Conservation (phyloP, 768 basidiomycete genomes). For the Rubroboletus satanas region DNA sequence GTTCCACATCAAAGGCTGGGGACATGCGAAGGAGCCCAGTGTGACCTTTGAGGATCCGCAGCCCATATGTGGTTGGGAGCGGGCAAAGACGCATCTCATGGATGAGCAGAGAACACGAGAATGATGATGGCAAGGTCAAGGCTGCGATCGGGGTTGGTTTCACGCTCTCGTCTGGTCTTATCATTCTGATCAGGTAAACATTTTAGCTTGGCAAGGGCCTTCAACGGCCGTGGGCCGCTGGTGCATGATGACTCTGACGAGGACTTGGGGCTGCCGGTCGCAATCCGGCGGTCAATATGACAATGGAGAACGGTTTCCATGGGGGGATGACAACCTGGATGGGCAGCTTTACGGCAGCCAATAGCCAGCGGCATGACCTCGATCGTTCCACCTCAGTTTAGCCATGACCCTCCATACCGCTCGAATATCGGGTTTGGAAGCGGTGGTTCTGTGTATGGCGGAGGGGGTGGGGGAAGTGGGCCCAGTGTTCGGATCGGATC, state of each 20-base stretch:
- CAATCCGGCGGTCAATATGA: no score
- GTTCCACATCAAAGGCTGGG: slow-evolving; percentile 23
- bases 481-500: no score
- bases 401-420: no score
- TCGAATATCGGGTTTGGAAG: no score
- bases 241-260: slow-evolving; percentile 44
- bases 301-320: no score
- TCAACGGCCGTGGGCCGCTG: slow-evolving; percentile 70
- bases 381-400: no score
- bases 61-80: slow-evolving; percentile 29
- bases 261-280: no score
- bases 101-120: slow-evolving; percentile 61
- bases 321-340: no score
- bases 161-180: background rate
- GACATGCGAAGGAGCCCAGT: slow-evolving; percentile 52
- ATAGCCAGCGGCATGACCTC: no score
- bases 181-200: slow-evolving; percentile 1
- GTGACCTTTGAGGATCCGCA: slow-evolving; percentile 63
- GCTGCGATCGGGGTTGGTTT: slow-evolving; percentile 74
- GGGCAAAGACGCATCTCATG: slow-evolving; percentile 28
- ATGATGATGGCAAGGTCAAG: slow-evolving; percentile 55
- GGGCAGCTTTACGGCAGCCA: no score
- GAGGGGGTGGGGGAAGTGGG: no score
- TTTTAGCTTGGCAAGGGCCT: slow-evolving; percentile 74
- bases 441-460: no score